Conservation (phyloP, 2,329 filamentous ascomycete genomes). For the Trichoderma endophyticum region DNA sequence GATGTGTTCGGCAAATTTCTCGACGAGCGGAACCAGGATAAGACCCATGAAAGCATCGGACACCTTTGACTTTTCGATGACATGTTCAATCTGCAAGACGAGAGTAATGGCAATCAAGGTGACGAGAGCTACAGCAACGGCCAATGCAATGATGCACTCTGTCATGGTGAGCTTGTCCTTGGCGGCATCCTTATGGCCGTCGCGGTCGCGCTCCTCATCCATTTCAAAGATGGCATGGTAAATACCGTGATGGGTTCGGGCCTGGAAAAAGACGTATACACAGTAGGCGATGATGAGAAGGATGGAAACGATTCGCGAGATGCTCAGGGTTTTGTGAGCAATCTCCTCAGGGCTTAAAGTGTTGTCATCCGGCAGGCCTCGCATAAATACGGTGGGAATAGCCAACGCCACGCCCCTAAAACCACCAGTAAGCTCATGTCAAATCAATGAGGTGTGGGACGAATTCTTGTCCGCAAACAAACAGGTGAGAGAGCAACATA, state of each 20-base stretch:
- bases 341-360: slow-evolving; percentile 39
- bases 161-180: slow-evolving; percentile 65
- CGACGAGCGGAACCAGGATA: slow-evolving; percentile 64
- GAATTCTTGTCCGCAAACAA: background rate
- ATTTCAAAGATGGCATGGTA: slow-evolving; percentile 70
- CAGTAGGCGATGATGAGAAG: slow-evolving; percentile 47
- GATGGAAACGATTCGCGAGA: slow-evolving; percentile 68
- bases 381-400: slow-evolving; percentile 6
- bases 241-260: slow-evolving; percentile 72
- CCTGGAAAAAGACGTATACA: slow-evolving; percentile 69
- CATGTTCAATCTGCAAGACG: slow-evolving; percentile 61
- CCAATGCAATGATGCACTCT: slow-evolving; percentile 59
- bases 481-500: background rate
- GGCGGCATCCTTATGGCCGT: slow-evolving; percentile 55
- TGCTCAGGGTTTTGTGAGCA: slow-evolving; percentile 52
- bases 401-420: slow-evolving; percentile 1
- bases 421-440: background rate
- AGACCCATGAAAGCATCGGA: slow-evolving; percentile 44
- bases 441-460: background rate
- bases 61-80: slow-evolving; percentile 31
- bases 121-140: slow-evolving; percentile 56
- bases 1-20: slow-evolving; percentile 68
- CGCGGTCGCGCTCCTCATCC: slow-evolving; percentile 66
- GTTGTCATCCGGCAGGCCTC: slow-evolving; percentile 29
- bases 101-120: slow-evolving; percentile 64